Conservation (phyloP, 192 early-diverging fungal species). For the Backusella tarrabulga region DNA sequence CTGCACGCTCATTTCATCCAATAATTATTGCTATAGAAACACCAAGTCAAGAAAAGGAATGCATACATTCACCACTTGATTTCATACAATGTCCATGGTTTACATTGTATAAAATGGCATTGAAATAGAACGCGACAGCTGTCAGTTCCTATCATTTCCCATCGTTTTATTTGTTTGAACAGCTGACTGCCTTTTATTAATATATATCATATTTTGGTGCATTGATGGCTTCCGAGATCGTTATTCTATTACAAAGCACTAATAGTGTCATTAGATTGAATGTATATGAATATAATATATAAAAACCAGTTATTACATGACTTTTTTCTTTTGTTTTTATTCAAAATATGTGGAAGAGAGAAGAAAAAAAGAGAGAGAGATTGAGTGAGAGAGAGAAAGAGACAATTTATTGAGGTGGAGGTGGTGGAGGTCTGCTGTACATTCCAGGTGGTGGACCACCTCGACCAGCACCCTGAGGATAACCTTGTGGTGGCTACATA, state of each 20-base stretch:
- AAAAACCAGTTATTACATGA: background rate
- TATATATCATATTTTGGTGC: background rate
- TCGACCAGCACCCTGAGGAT: constrained; percentile 33
- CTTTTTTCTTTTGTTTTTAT: constrained; percentile 1
- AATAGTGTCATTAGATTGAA: background rate
- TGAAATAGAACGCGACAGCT: background rate
- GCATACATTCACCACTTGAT: no score
- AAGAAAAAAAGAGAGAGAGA: no score
- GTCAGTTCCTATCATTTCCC: background rate
- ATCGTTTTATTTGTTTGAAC: background rate
- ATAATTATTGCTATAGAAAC: no score
- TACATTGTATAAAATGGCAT: no score
- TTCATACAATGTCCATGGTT: no score
- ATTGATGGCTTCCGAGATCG: background rate
- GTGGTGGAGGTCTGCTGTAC: constrained; percentile 29
- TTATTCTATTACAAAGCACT: background rate
- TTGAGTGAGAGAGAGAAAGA: background rate
- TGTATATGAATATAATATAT: background rate
- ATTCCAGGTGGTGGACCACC: constrained; percentile 42
- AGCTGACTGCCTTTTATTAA: background rate
- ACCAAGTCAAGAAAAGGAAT: no score
- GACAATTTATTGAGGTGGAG: constrained; percentile 5
- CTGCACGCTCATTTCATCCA: no score
- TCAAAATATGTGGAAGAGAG: background rate
- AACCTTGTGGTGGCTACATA: constrained; percentile 34